Evolutionary conservation across 139 green algal species (phyloP), one percentile per base, ranked within the genome.

Genomic region (Spirogloea muscicola): DNA sequence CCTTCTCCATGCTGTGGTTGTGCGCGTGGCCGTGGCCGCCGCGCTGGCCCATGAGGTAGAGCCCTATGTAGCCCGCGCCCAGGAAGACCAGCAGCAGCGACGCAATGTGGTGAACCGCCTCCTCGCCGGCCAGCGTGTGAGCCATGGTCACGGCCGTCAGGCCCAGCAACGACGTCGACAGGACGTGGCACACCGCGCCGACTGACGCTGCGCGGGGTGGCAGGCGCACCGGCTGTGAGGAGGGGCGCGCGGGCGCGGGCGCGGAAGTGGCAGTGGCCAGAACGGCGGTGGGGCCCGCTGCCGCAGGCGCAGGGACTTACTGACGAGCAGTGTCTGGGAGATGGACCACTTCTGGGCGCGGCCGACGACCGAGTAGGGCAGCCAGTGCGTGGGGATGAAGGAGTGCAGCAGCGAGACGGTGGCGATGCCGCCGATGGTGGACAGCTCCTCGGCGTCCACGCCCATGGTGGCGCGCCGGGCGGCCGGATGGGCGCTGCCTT

Each of bases 331-430:
- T 33, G 75, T 82, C 38, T 62, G 76, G 13, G 75, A 40, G 13
- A 82, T 76, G 13, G 49, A 80, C 75, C 75, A 82, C 39, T 80
- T 72, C 34, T 82, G 75, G 2, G 72, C 75, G 27, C 68, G 67
- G 1, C 75, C 75, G 9, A 82, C 75, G 4, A 79, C 58, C 29
- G 51, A 73, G 58, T 80, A 82, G 13, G 75, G 75, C 31, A 82
- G 68, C 75, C 75, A 82, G 51, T 82, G 75, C 39, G 75, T 82
- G n/a, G 75, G 75, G 36, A 82, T 80, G 34, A 82, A 59, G 7
- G 75, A 80, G 58, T 82, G 75, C 42, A 82, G 18, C 2, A 80
- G n/a, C 9, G 75, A 82, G 42, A 82, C 75, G 4, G 68, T 82
- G 21, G 49, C 75, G n/a, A 82, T 82, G 40, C 75, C 75, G 7